Evolutionary conservation across 2,329 filamentous ascomycete species (phyloP), one percentile per base, ranked within the genome.

Genomic region (Pseudogymnoascus sp.): DNA sequence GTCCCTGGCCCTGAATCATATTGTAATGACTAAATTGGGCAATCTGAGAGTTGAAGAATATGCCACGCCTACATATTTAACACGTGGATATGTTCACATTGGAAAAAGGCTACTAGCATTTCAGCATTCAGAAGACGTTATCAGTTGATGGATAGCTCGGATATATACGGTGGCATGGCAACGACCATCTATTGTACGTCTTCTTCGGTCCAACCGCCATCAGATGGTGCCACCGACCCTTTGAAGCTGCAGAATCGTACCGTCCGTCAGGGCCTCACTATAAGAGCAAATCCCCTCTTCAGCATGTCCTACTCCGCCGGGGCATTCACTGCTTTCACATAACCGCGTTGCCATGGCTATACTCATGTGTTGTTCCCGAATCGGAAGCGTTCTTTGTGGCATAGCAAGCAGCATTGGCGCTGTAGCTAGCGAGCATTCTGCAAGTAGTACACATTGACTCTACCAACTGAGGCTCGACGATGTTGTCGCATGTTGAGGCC

Each of bases 311-410:
- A 18, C 25, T 33, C 49, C n/a, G 25, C 49, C 25, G 28, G 25
- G 49, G 9, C 25, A 55, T 33, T 31, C 28, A 18, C n/a, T 33
- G 28, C 25, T 18, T 55, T 18, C 25, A 33, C 25, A 55, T 16
- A 33, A 55, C 25, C 45, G 25, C 45, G 45, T 55, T 45, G 45
- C 45, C 49, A 18, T 55, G 33, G 25, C 49, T 55, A 55, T 55
- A 33, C 49, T 55, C 23, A 33, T 31, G 43, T 33, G 28, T 18
- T 55, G 49, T 55, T 33, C 25, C 49, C n/a, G n/a, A 33, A 18
- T 14, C n/a, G n/a, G 49, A 52, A 28, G 23, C 43, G n/a, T 16
- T 7, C 23, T 11, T 52, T 55, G n/a, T 16, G 9, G 49, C 49
- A 55, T 55, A 9, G 49, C 49, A 18, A 18, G 5, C 49, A 31